Conservation (phyloP, 768 basidiomycete species). For the Xerocomellus amylosporus region DNA sequence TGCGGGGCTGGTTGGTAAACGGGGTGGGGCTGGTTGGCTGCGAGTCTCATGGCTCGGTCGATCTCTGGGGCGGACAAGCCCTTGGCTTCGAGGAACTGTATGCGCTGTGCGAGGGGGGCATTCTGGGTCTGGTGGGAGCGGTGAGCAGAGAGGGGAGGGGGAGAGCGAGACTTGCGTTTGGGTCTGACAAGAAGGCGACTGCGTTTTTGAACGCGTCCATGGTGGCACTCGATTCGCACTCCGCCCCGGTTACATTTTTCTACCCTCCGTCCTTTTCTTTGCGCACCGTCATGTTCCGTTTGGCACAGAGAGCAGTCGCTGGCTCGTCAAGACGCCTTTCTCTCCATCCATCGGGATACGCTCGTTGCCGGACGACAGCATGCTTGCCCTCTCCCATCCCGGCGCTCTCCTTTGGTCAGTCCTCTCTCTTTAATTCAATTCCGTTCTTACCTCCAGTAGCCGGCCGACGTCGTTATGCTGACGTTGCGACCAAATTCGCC, state of each 20-base stretch:
- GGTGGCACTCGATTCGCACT: slow-evolving; percentile 21
- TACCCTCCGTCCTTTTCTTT: background rate
- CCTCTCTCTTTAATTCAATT: no score
- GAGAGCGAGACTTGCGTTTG: slow-evolving; percentile 50
- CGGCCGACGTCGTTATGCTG: slow-evolving; percentile 66
- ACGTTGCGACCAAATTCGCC: slow-evolving; percentile 55
- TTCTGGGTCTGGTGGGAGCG: slow-evolving; percentile 56
- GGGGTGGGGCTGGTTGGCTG: slow-evolving; percentile 35
- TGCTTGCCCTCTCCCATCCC: slow-evolving; percentile 7
- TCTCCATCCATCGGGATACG: background rate
- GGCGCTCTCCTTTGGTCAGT: slow-evolving; percentile 7
- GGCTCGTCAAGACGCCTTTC: background rate
- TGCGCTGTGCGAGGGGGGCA: slow-evolving; percentile 76
- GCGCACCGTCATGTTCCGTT: slow-evolving; percentile 29
- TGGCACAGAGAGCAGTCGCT: slow-evolving; percentile 22
- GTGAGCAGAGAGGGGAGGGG: background rate
- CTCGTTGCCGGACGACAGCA: slow-evolving; percentile 18
- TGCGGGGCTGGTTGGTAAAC: slow-evolving; percentile 47
- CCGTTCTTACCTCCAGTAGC: background rate
- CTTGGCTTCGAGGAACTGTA: slow-evolving; percentile 95
- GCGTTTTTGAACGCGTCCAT: slow-evolving; percentile 76
- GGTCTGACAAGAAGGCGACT: slow-evolving; percentile 80
- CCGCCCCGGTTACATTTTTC: slow-evolving; percentile 19
- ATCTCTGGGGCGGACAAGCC: slow-evolving; percentile 84
- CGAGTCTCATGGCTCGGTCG: slow-evolving; percentile 74